Conservation (phyloP, 257 asterid genomes). For the Petunia secreta region DNA sequence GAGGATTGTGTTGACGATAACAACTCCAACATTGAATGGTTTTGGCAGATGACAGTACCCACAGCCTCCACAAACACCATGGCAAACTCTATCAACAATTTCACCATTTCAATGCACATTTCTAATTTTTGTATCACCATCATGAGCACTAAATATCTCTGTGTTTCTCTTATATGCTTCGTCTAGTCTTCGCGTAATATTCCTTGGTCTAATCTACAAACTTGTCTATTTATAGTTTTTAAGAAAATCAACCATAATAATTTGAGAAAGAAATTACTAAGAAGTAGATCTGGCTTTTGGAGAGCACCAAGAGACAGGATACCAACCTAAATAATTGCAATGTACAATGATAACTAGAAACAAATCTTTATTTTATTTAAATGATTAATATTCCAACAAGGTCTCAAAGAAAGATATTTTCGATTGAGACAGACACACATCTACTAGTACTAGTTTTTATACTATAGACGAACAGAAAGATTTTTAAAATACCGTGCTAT, state of each 20-base stretch:
- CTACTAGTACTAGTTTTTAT: too few species aligned
- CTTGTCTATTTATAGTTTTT: neutral
- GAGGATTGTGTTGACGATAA: neutral
- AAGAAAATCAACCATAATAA: neutral
- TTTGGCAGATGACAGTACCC: neutral
- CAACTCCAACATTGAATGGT: neutral
- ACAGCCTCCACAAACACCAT: conserved; percentile 13
- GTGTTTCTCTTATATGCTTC: neutral
- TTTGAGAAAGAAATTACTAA: neutral
- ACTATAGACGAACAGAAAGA: too few species aligned
- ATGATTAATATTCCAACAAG: too few species aligned
- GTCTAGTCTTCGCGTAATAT: neutral
- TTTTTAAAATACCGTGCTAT: too few species aligned
- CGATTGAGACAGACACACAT: too few species aligned
- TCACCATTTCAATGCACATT: conserved; percentile 5
- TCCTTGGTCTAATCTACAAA: neutral
- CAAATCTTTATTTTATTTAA: too few species aligned
- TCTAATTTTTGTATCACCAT: neutral
- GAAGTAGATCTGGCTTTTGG: conserved; percentile 9
- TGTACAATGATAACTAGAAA: too few species aligned
- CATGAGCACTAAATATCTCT: neutral
- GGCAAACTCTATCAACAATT: neutral
- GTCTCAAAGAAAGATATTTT: too few species aligned
- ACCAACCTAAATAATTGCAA: neutral
- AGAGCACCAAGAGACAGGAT: conserved; percentile 2